Percentiles rank a stretch among this genome's conserved stretches.
Conservation (phyloP, 495 filamentous ascomycete species). For the Xylaria palmicola region DNA sequence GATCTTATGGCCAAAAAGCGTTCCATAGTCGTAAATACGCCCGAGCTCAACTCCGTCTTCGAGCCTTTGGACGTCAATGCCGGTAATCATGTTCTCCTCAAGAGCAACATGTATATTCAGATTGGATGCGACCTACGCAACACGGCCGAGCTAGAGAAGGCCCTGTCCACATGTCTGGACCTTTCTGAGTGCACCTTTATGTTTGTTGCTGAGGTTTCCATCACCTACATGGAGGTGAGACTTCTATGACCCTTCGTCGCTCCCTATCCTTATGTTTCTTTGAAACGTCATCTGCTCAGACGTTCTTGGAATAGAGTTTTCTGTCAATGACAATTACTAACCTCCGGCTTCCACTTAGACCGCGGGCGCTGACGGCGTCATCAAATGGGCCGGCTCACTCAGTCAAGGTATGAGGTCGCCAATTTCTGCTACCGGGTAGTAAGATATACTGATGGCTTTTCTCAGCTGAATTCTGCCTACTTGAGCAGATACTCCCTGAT, state of each 20-base stretch:
- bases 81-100: slow-evolving; percentile 49
- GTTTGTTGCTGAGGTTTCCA: slow-evolving; percentile 83
- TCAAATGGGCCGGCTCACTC: slow-evolving; percentile 66
- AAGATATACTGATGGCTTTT: slow-evolving; percentile 17
- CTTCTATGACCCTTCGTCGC: too few relatives aligned
- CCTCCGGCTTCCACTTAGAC: slow-evolving; percentile 23
- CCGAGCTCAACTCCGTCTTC: slow-evolving; percentile 55
- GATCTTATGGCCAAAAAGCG: slow-evolving; percentile 76
- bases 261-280: background rate
- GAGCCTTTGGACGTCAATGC: slow-evolving; percentile 44
- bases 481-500: slow-evolving; percentile 84
- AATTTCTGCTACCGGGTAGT: background rate
- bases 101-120: slow-evolving; percentile 70
- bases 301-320: background rate
- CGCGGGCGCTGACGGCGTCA: slow-evolving; percentile 67
- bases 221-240: slow-evolving; percentile 80
- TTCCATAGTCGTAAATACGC: slow-evolving; percentile 58
- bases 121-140: slow-evolving; percentile 81
- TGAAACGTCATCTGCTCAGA: background rate
- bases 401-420: slow-evolving; percentile 53
- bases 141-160: slow-evolving; percentile 53
- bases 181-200: slow-evolving; percentile 61
- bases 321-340: background rate
- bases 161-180: slow-evolving; percentile 56
- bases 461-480: slow-evolving; percentile 68